Evolutionary conservation across 2,329 filamentous ascomycete species (phyloP), one percentile per base, ranked within the genome.

Genomic region (Coleophoma crateriformis): DNA sequence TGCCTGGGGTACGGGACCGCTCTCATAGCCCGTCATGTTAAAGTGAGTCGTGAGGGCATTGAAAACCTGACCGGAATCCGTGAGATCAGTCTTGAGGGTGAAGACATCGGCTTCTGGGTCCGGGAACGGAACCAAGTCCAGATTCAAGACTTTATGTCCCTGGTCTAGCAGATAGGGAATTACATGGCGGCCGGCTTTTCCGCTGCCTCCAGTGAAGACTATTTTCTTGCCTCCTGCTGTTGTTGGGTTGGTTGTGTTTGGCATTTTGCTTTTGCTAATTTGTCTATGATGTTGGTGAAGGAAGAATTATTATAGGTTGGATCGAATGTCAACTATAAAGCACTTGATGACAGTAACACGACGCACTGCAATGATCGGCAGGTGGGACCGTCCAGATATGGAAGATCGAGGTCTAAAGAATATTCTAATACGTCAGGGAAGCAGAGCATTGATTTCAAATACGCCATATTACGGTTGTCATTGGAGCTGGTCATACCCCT

Each of bases 11-110:
- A 67, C 64, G 41, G 68, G 50, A 46, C 63, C 61, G 59, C 68
- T 48, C 7, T 37, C 37, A n/a, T 69, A 67, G 27, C 73, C 73
- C 12, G 61, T 61, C 56, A 79, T 74, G 58, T 74, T 68, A 65
- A 81, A 82, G 56, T 84, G 78, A 0, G 74, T 59, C 14, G 61
- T 62, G 34, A 69, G 46, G 10, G 64, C 67, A 54, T 66, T 69
- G 58, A 66, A 69, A 35, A 68, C 67, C 50, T 70, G 66, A 2
- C 67, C 68, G 1, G 64, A 61, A 35, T 69, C 61, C 12, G 62
- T 68, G 15, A 68, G 59, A 47, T 69, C 65, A 27, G 60, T 62
- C 43, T 65, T 66, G 14, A 70, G 54, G 1, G 67, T 69, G 45
- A 62, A 62, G 17, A 68, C 64, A 49, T 56, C 55, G 7, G 50